Percentiles rank a stretch among this genome's conserved stretches.
These are phyloP conservation scores for Aureobasidium sp. DNA, from an alignment of 2,329 filamentous ascomycete species.

Conservation along the genomic window DNA sequence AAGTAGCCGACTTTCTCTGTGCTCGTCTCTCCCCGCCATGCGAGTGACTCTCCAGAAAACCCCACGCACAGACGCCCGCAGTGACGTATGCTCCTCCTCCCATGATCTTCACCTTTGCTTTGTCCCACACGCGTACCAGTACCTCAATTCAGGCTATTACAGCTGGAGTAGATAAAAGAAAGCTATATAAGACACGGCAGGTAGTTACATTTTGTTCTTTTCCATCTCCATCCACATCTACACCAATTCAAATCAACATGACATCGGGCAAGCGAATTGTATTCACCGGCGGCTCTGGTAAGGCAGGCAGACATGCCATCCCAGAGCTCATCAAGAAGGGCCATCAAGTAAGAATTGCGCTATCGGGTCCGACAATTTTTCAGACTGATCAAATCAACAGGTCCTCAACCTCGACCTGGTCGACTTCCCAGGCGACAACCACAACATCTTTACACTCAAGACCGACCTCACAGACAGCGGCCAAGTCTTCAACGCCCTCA, in stretches of 20 bases:
- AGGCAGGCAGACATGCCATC: slow-evolving; percentile 51
- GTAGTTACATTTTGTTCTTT: not conserved
- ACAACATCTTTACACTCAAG: slow-evolving; percentile 47
- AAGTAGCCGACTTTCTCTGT: not conserved
- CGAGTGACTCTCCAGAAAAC: slow-evolving; percentile 2
- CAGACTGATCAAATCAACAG: slow-evolving; percentile 16
- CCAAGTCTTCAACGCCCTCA: slow-evolving; percentile 51
- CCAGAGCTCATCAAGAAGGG: slow-evolving; percentile 45
- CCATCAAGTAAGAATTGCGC: slow-evolving; percentile 34
- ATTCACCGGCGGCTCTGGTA: slow-evolving; percentile 51
- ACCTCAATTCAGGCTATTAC: not conserved
- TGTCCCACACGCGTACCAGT: not conserved
- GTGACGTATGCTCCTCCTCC: not conserved
- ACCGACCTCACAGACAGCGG: slow-evolving; percentile 50
- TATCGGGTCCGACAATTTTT: too few relatives aligned
- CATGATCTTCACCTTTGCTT: not conserved
- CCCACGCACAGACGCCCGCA: too few relatives aligned
- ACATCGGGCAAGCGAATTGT: slow-evolving; percentile 38
- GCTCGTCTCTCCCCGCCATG: not conserved
- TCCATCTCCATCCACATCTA: not conserved
- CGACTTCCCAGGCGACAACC: slow-evolving; percentile 29
- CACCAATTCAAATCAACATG: slow-evolving; percentile 5
- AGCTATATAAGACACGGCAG: not conserved
- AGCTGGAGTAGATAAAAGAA: not conserved
- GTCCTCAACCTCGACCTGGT: slow-evolving; percentile 51